Percentiles rank a stretch among this genome's conserved stretches.
Conservation (phyloP, 257 asterid species). For the Mentha longifolia region DNA sequence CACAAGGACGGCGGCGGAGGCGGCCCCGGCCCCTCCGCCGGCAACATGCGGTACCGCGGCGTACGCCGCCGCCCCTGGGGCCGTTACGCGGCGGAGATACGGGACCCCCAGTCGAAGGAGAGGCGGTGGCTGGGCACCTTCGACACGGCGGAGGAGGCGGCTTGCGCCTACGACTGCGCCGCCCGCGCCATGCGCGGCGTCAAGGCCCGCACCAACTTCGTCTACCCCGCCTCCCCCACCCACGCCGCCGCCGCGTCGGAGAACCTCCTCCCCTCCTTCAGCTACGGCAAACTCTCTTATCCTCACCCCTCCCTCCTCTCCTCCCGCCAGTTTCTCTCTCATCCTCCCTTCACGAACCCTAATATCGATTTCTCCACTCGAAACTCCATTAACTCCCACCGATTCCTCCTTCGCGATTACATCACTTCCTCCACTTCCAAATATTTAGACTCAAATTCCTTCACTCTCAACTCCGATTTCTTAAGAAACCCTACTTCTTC, state of each 20-base stretch:
- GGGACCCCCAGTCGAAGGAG: constrained; percentile 88
- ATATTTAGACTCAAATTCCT: background rate
- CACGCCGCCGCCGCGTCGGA: constrained; percentile 21
- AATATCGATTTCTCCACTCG: constrained; percentile 31
- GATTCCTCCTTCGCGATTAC: constrained; percentile 53
- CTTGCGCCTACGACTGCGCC: constrained; percentile 90
- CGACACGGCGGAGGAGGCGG: constrained; percentile 96
- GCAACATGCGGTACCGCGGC: constrained; percentile 71
- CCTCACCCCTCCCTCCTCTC: constrained; percentile 42
- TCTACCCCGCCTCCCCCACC: constrained; percentile 59
- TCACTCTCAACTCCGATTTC: constrained; percentile 8
- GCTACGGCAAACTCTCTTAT: constrained; percentile 32
- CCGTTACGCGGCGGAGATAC: constrained; percentile 89
- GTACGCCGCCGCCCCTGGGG: constrained; percentile 99
- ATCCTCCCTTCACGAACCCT: constrained; percentile 40
- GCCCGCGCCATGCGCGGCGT: constrained; percentile 96
- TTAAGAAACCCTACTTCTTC: constrained; percentile 2
- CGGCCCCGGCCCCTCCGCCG: constrained; percentile 26
- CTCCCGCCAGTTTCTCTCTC: constrained; percentile 32
- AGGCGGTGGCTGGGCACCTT: constrained; percentile 94
- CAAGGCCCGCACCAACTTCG: constrained; percentile 83
- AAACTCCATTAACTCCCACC: constrained; percentile 36
- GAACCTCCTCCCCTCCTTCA: constrained; percentile 43
- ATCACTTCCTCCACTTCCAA: constrained; percentile 31
- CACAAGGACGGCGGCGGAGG: constrained; percentile 46